phyloP scores from a whole-genome alignment of 1,284 basidiomycete genomes.

The Omphalotus olearius region DNA sequence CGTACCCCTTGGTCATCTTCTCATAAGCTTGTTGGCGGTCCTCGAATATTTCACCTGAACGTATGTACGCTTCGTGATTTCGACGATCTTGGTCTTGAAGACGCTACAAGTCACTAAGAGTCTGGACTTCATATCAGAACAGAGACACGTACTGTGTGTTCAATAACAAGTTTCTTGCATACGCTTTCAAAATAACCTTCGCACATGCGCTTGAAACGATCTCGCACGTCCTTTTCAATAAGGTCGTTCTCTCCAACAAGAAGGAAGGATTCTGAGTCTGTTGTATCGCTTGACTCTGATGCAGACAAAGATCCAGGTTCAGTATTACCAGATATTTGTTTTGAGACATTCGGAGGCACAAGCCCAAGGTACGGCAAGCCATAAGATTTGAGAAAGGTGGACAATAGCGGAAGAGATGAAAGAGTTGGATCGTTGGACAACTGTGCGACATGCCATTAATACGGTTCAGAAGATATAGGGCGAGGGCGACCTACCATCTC shows the following conservation, averaged over 20 bases:
- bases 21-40: conserved; percentile 98
- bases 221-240: conserved; percentile 79
- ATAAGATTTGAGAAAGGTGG: conserved; percentile 83
- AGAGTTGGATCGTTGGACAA: conserved; percentile 84
- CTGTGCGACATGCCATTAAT: conserved; percentile 35
- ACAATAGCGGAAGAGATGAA: conserved; percentile 79
- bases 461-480: conserved; percentile 7
- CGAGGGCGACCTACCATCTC: conserved; percentile 61
- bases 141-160: conserved; percentile 70
- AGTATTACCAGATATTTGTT: conserved; percentile 49
- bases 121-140: conserved; percentile 4
- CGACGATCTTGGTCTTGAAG: conserved; percentile 94
- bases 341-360: conserved; percentile 44
- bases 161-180: conserved; percentile 85
- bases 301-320: conserved; percentile 53
- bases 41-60: conserved; percentile 98
- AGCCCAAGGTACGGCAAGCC: conserved; percentile 79
- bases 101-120: conserved; percentile 45
- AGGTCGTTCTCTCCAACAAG: conserved; percentile 55
- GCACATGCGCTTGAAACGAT: conserved; percentile 90
- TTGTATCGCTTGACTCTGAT: conserved; percentile 30
- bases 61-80: conserved; percentile 98
- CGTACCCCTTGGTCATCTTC: conserved; percentile 94
- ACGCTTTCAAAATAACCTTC: conserved; percentile 92
- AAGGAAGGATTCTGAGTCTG: conserved; percentile 36